Conservation (phyloP, 139 green algal species). For the Chlorella sp. region DNA sequence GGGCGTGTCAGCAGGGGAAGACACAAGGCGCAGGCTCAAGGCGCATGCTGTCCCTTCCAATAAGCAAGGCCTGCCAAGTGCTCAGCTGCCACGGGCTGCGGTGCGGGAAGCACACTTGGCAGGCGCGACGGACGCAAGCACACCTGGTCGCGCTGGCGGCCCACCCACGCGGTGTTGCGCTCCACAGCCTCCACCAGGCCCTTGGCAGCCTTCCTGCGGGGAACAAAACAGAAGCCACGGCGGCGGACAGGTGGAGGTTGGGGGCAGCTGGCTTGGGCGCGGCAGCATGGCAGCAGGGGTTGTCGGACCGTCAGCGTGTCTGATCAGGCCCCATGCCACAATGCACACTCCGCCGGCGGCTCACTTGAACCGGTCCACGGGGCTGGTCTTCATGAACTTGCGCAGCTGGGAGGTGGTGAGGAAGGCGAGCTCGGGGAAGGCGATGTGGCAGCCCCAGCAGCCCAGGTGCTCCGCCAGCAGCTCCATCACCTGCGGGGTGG, state of each 20-base stretch:
- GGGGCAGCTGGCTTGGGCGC: too few relatives aligned
- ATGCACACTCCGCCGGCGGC: not conserved
- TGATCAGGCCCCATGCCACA: too few relatives aligned
- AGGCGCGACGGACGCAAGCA: not conserved
- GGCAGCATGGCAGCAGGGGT: not conserved
- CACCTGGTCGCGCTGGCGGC: slow-evolving; percentile 59
- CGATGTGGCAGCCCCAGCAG: slow-evolving; percentile 78
- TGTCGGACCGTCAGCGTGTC: too few relatives aligned
- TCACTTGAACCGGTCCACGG: slow-evolving; percentile 82
- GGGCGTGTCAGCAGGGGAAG: too few relatives aligned
- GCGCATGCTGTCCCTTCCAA: too few relatives aligned
- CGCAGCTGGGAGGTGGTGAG: slow-evolving; percentile 73
- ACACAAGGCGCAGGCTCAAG: too few relatives aligned
- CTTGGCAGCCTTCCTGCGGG: slow-evolving; percentile 19
- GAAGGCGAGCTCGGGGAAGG: slow-evolving; percentile 93
- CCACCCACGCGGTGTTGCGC: slow-evolving; percentile 74
- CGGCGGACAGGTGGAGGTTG: not conserved
- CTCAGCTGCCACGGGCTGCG: too few relatives aligned
- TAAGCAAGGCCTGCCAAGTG: too few relatives aligned
- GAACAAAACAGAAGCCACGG: too few relatives aligned
- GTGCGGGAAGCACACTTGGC: not conserved
- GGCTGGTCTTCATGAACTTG: slow-evolving; percentile 79
- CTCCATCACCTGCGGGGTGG: slow-evolving; percentile 72
- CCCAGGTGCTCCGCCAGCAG: slow-evolving; percentile 84
- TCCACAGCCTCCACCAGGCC: slow-evolving; percentile 72